Percentiles rank a stretch among this genome's conserved stretches.
phyloP scores from a whole-genome alignment of 2,329 filamentous ascomycete species.

The Pseudogymnoascus sp. region DNA sequence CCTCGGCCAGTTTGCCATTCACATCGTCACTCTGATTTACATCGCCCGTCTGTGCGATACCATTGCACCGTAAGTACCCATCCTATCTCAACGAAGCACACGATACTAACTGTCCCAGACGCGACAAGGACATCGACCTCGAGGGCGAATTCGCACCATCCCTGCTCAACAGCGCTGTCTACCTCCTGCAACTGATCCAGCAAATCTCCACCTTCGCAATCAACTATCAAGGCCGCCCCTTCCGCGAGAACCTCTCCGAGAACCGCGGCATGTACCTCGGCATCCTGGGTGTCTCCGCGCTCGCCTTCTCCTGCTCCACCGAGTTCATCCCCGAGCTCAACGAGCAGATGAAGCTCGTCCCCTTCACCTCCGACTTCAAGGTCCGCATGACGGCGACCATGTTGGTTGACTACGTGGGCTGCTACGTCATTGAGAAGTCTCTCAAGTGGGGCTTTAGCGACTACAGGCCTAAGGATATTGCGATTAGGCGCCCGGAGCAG shows the following conservation, averaged over 20 bases:
- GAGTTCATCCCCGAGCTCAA: constrained; percentile 96
- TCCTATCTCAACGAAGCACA: not conserved
- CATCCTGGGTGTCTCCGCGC: constrained; percentile 77
- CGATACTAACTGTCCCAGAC: constrained; percentile 32
- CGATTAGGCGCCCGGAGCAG: constrained; percentile 77
- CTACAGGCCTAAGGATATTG: constrained; percentile 89
- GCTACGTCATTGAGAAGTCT: constrained; percentile 78
- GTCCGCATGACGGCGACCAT: constrained; percentile 74
- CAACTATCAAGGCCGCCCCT: constrained; percentile 97
- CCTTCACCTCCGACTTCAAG: constrained; percentile 86
- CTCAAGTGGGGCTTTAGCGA: constrained; percentile 85
- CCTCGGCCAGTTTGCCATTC: constrained; percentile 91
- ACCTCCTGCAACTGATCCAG: constrained; percentile 94
- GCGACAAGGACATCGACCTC: constrained; percentile 64
- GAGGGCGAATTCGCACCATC: constrained; percentile 93
- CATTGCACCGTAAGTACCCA: constrained; percentile 65
- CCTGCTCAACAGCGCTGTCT: constrained; percentile 91
- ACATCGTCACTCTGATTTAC: constrained; percentile 90
- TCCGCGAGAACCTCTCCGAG: constrained; percentile 90
- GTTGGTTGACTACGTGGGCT: constrained; percentile 78
- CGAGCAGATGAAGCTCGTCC: constrained; percentile 82
- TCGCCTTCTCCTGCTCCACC: constrained; percentile 90
- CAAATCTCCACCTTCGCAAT: constrained; percentile 98
- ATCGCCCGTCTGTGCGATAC: constrained; percentile 81
- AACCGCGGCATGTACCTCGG: constrained; percentile 99